Evolutionary conservation across 2,329 filamentous ascomycete species (phyloP).

Genomic region (Talaromyces rugulosus): DNA sequence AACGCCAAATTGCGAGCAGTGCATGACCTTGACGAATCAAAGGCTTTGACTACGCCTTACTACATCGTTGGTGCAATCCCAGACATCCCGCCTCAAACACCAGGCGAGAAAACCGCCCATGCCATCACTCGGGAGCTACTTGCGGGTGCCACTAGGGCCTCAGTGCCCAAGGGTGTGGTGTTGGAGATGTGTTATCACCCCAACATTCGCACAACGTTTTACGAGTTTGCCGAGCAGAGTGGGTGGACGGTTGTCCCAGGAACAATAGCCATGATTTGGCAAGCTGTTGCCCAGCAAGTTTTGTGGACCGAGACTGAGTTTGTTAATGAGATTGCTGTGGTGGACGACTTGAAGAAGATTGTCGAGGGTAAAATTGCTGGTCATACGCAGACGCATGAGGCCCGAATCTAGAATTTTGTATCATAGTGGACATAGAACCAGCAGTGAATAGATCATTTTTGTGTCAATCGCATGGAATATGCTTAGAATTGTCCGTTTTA

Average conservation of each 20-base stretch:
- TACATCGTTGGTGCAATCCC: constrained; percentile 20
- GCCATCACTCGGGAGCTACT: constrained; percentile 7
- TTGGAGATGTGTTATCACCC: constrained; percentile 25
- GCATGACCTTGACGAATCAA: constrained; percentile 10
- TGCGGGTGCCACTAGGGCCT: background rate
- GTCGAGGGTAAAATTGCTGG: background rate
- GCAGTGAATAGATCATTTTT: background rate
- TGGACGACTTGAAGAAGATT: constrained; percentile 14
- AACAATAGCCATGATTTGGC: constrained; percentile 19
- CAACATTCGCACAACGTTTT: constrained; percentile 15
- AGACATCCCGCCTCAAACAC: constrained; percentile 15
- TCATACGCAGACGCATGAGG: background rate
- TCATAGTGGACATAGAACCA: background rate
- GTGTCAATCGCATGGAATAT: background rate
- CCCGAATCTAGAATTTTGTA: background rate
- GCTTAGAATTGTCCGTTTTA: too few relatives aligned
- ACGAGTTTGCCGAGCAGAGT: constrained; percentile 11
- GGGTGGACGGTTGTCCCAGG: constrained; percentile 19
- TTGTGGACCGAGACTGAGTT: constrained; percentile 18
- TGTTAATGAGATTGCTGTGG: constrained; percentile 7
- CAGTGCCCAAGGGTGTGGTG: constrained; percentile 14
- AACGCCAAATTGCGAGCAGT: constrained; percentile 14
- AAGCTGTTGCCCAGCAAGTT: constrained; percentile 19
- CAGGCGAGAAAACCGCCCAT: constrained; percentile 13
- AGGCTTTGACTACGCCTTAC: constrained; percentile 11